phyloP scores from a whole-genome alignment of 495 filamentous ascomycete genomes.

The Xylaria venustula region DNA sequence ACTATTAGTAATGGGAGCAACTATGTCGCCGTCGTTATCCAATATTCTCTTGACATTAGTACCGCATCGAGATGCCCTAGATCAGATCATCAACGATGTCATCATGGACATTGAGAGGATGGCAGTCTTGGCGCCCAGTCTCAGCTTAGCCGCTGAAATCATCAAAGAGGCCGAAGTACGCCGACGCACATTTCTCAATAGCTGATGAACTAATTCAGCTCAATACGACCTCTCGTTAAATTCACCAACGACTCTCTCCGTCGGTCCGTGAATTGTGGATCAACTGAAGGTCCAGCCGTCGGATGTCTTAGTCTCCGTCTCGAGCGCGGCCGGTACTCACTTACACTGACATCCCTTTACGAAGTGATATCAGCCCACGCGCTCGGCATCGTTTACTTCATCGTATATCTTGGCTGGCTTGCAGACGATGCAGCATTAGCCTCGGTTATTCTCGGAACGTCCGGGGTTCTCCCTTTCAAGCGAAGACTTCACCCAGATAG shows the following conservation, averaged over 20 bases:
- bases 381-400: slow-evolving; percentile 27
- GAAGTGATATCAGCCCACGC: not conserved
- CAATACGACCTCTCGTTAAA: slow-evolving; percentile 9
- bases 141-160: slow-evolving; percentile 71
- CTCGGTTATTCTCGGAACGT: slow-evolving; percentile 28
- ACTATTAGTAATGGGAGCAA: slow-evolving; percentile 78
- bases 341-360: not conserved
- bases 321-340: not conserved
- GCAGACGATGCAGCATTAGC: slow-evolving; percentile 21
- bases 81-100: slow-evolving; percentile 72
- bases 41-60: slow-evolving; percentile 61
- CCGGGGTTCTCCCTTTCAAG: slow-evolving; percentile 20
- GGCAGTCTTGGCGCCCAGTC: slow-evolving; percentile 70
- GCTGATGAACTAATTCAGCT: slow-evolving; percentile 28
- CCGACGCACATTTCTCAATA: slow-evolving; percentile 53
- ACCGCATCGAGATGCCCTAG: slow-evolving; percentile 56
- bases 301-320: not conserved
- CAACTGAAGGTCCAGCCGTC: not conserved
- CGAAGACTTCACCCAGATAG: slow-evolving; percentile 29
- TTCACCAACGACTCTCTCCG: slow-evolving; percentile 19
- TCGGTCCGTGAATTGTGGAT: slow-evolving; percentile 3
- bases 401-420: slow-evolving; percentile 19
- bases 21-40: slow-evolving; percentile 72
- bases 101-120: slow-evolving; percentile 71
- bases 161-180: slow-evolving; percentile 74